Base-by-base conservation (phyloP, 441 rosid species). In the Lagerstroemia fauriei region DNA sequence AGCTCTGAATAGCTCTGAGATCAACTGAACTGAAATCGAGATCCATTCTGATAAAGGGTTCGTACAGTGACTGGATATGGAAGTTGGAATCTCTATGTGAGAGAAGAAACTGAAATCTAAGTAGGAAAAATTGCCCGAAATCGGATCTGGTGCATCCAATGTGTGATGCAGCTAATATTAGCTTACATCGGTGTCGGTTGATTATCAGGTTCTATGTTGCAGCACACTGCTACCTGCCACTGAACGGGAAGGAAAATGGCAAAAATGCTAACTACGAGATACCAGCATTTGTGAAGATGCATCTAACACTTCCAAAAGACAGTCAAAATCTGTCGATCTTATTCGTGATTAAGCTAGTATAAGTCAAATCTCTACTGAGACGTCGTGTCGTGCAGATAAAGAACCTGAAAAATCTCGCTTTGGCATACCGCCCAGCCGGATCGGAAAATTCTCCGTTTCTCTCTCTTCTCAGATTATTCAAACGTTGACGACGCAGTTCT, bases 401-500 rank as follows among this genome's bases (percentile, higher is more conserved):
- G 44, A 38, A 38, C 44, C 44, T 38, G 44, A 38, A 38, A 38
- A 38, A 38, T 38, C 44, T 38, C 3, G 44, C 44, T 38, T 38
- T 38, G 44, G 44, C 6, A 38, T 2, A 38, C 44, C 44, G 44
- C 2, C 44, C 44, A 38, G 44, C 57, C 57, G 57, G 16, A 12
- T 12, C 57, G 57, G 57, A 18, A n/a, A 56, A 3, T 56, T 18
- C n/a, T 56, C 63, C 17, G 25, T 18, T 20, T 12, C 14, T 48
- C 14, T 31, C 29, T 61, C 68, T 61, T 5, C 27, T 24, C 31
- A 24, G 68, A 13, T 32, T 17, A 31, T 70, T 70, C 74, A 73
- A 53, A 44, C 59, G 14, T 50, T 75, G 9, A 75, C 78, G 41
- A 56, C n/a, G 63, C 78, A 75, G 24, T 56, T 29, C 78, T 75